Evolutionary conservation across 805 yeast genomes (phyloP).

Genomic region (Yamadazyma tumulicola): DNA sequence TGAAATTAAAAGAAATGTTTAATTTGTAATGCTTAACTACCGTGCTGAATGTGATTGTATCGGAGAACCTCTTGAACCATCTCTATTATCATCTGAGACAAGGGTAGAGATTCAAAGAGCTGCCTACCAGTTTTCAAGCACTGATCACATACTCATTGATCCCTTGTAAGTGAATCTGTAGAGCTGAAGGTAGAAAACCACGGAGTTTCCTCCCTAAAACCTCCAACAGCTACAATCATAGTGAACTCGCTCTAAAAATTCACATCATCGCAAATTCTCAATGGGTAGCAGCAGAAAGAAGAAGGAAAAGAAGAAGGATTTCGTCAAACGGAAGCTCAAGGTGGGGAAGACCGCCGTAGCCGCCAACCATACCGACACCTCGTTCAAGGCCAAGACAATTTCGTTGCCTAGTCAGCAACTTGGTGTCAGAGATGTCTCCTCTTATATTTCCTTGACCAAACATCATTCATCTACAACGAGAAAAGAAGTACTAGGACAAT

Average conservation of each 20-base stretch:
- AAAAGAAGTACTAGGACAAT: constrained; percentile 61
- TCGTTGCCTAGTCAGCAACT: constrained; percentile 46
- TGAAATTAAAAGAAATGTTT: no score
- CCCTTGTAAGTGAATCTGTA: background rate
- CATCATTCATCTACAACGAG: constrained; percentile 72
- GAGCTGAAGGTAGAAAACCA: background rate
- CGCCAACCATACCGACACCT: constrained; percentile 78
- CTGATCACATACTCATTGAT: no score
- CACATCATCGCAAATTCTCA: no score
- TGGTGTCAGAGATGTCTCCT: constrained; percentile 41
- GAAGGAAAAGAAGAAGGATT: constrained; percentile 68
- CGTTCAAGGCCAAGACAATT: constrained; percentile 68
- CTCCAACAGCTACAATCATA: background rate
- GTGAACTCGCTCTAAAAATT: no score
- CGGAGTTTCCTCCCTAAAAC: constrained; percentile 4
- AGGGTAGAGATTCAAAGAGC: no score
- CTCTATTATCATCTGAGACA: no score
- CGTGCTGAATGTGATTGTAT: no score
- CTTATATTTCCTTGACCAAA: constrained; percentile 63
- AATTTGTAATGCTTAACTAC: no score
- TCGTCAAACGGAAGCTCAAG: constrained; percentile 70
- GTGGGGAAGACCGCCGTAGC: constrained; percentile 83
- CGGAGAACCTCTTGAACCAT: no score
- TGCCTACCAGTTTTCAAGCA: no score
- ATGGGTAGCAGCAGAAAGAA: constrained; percentile 46